Base-by-base conservation (phyloP, 2,329 filamentous ascomycete species). In the Apiospora arundinis region DNA sequence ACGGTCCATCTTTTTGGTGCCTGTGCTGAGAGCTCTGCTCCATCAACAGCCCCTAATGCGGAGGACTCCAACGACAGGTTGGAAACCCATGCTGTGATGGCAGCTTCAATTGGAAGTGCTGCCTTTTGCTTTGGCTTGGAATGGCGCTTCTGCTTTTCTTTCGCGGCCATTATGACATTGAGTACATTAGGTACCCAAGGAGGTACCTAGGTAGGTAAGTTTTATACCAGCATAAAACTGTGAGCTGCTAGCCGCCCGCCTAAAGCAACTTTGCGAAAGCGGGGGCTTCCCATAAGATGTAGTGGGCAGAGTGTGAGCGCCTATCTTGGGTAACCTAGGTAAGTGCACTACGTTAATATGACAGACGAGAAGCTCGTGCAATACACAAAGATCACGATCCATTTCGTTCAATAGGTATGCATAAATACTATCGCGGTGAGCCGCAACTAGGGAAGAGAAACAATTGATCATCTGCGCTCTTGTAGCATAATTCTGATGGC, bases 1-100 rank as follows among this genome's bases (percentile, higher is more conserved):
- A 87, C 82, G 0, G 86, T 86, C 84, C 89, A 92, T 73, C 89
- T 82, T 74, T 87, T 90, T 0, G 90, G 89, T 2, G 85, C 83
- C 56, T 81, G 78, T 14, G 74, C 76, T 25, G 86, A 60, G 12
- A 89, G 81, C 0, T 70, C 72, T 69, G 73, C 21, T 4, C 2
- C 2, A 11, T 23, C 21, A 5, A 63, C 32, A n/a, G 37, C 32
- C 21, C 32, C 56, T 12, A 12, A 18, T 23, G 32, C 56, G 21
- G 14, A 7, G 18, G 52, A 40, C 28, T 21, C 52, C 3, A 7
- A 16, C 7, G 16, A 28, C 11, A 60, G 37, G 16, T 63, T n/a
- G 18, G 56, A 40, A 32, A 21, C 18, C 74, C 75, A 77, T 14
- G 74, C 40, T 12, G 32, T 72, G 14, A 76, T 67, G 25, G 73